Conservation (phyloP, 805 yeast species). For the Isabelozyma rhagii region DNA sequence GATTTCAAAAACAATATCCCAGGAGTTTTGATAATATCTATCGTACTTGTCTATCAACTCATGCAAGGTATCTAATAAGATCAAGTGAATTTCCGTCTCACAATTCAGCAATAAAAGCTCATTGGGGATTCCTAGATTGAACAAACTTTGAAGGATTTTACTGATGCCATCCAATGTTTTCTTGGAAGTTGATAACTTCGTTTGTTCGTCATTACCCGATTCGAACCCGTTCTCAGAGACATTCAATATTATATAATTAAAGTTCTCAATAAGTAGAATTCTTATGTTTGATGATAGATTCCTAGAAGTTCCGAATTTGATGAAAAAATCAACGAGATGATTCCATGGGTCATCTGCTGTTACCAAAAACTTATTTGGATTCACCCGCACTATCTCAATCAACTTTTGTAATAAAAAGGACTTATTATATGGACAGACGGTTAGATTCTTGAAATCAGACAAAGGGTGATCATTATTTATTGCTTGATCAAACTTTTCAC, state of each 20-base stretch:
- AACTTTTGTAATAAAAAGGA: constrained; percentile 54
- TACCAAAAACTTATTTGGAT: constrained; percentile 50
- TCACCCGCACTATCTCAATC: constrained; percentile 48
- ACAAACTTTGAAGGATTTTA: constrained; percentile 40
- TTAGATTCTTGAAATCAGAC: constrained; percentile 5
- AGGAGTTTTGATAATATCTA: constrained; percentile 51
- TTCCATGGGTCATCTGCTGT: constrained; percentile 46
- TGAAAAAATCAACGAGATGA: constrained; percentile 43
- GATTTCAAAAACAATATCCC: constrained; percentile 71
- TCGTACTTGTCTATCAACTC: constrained; percentile 80
- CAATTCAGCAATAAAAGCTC: constrained; percentile 50
- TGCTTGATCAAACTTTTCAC: constrained; percentile 31
- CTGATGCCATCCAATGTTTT: constrained; percentile 49
- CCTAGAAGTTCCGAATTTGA: constrained; percentile 44
- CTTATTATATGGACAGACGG: constrained; percentile 52
- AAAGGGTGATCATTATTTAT: not conserved
- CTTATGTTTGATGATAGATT: constrained; percentile 40
- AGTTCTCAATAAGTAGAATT: constrained; percentile 45
- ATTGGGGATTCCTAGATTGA: constrained; percentile 32
- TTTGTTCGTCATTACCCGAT: constrained; percentile 10
- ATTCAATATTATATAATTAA: constrained; percentile 47
- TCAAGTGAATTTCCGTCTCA: constrained; percentile 66
- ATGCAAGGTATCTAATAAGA: constrained; percentile 60
- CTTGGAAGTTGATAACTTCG: constrained; percentile 35
- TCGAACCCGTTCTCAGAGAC: constrained; percentile 41